Evolutionary conservation across 2,329 filamentous ascomycete genomes (phyloP).

Genomic region (Ophiostoma montium): DNA sequence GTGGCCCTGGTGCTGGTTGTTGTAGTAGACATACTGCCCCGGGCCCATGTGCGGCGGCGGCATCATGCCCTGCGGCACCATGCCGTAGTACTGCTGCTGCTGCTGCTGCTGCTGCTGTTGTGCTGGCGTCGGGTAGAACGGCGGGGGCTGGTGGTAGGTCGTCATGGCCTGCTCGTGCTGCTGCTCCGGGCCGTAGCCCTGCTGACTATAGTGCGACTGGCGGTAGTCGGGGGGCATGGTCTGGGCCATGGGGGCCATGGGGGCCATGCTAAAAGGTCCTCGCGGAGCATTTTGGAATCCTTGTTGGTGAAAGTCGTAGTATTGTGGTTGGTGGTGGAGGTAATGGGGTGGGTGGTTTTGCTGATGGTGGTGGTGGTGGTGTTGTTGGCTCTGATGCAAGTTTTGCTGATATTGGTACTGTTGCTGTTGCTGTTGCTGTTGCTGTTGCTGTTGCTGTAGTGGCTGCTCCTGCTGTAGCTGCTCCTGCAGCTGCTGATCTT

Average conservation of each 20-base stretch:
- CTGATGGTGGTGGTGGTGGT: too few species aligned
- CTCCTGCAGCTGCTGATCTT: background rate
- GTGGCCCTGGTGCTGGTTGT: background rate
- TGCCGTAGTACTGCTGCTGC: background rate
- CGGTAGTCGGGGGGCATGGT: background rate
- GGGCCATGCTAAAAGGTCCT: background rate
- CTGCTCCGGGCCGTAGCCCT: background rate
- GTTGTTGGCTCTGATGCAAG: background rate
- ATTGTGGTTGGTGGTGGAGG: background rate
- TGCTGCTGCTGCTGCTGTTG: background rate
- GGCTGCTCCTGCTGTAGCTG: background rate
- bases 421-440: background rate
- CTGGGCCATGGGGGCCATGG: background rate
- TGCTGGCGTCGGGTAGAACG: background rate
- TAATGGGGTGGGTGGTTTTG: background rate
- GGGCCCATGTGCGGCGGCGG: background rate
- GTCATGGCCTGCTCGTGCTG: background rate
- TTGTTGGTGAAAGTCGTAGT: background rate
- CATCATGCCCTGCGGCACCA: background rate
- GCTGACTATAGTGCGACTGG: background rate
- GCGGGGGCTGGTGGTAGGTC: background rate
- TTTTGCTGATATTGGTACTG: background rate
- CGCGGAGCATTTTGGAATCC: background rate
- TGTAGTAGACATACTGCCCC: background rate
- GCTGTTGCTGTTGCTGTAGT: background rate